These are phyloP conservation scores for Metarhizium robertsii DNA, from an alignment of 2,329 filamentous ascomycete species.

Conservation along the genomic window DNA sequence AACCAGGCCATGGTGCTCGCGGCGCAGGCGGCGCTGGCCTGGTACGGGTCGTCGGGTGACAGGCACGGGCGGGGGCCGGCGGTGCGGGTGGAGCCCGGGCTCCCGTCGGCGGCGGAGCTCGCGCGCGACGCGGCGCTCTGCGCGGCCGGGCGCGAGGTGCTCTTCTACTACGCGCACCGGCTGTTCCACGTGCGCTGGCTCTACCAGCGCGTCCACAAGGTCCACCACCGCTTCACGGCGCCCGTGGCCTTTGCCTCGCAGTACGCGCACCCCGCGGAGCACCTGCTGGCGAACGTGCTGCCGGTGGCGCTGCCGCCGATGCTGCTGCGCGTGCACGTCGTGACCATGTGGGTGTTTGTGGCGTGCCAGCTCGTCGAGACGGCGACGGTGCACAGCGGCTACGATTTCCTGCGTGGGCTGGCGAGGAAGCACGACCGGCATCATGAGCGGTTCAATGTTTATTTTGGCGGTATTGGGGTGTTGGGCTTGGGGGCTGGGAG, in stretches of 20 bases:
- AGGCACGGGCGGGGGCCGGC: slow-evolving; percentile 14
- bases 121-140: slow-evolving; percentile 30
- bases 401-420: slow-evolving; percentile 39
- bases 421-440: slow-evolving; percentile 46
- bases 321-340: slow-evolving; percentile 35
- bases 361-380: slow-evolving; percentile 41
- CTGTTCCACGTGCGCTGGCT: slow-evolving; percentile 38
- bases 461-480: slow-evolving; percentile 42
- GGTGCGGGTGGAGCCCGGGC: slow-evolving; percentile 26
- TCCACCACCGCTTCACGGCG: slow-evolving; percentile 46
- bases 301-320: slow-evolving; percentile 41
- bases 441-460: slow-evolving; percentile 45
- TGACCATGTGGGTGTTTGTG: slow-evolving; percentile 44
- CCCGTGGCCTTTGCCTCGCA: slow-evolving; percentile 46
- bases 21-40: slow-evolving; percentile 16
- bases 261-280: slow-evolving; percentile 48
- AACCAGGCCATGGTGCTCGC: slow-evolving; percentile 34
- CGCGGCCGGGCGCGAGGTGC: slow-evolving; percentile 33
- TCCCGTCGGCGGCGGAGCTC: slow-evolving; percentile 29
- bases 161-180: slow-evolving; percentile 49
- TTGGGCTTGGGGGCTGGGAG: too few species aligned
- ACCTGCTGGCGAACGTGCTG: slow-evolving; percentile 42
- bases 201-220: slow-evolving; percentile 44
- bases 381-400: slow-evolving; percentile 46
- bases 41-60: slow-evolving; percentile 11